These are phyloP conservation scores for Lactarius indigo DNA, from an alignment of 768 basidiomycete genomes.

Conservation along the genomic window DNA sequence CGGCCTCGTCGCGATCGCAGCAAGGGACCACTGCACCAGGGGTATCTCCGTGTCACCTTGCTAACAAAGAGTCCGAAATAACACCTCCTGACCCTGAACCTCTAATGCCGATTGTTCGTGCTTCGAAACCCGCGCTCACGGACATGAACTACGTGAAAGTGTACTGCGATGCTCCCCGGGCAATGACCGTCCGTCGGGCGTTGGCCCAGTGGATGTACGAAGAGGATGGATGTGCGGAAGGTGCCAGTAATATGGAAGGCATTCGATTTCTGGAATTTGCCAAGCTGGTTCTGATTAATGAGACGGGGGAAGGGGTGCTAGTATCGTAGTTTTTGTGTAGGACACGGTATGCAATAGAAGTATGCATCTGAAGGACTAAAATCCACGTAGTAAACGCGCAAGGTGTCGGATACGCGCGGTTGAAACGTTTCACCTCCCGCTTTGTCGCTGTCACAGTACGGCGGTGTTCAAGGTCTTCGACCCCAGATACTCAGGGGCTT, in stretches of 20 bases:
- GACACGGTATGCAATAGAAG: neutral
- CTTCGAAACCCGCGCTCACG: conserved; percentile 2
- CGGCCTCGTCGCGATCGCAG: neutral
- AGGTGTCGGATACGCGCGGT: neutral
- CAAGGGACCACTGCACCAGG: neutral
- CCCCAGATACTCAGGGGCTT: neutral
- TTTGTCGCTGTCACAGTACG: neutral
- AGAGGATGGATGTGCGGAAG: neutral
- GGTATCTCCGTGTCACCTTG: neutral
- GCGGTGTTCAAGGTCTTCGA: neutral
- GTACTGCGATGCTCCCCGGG: conserved; percentile 18
- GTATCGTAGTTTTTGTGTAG: conserved; percentile 4
- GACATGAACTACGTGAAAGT: conserved; percentile 18
- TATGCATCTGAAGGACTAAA: neutral
- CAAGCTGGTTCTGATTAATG: conserved; percentile 14
- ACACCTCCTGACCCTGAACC: neutral
- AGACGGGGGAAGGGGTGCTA: conserved; percentile 18
- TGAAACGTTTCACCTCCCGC: neutral
- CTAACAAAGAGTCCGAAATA: conserved; percentile 8
- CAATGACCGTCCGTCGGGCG: conserved; percentile 12
- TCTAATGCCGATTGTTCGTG: neutral
- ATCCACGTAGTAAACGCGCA: neutral
- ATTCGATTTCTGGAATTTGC: conserved; percentile 13
- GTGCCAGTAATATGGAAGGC: neutral
- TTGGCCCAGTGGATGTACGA: conserved; percentile 12